Percentiles rank a stretch among this genome's conserved stretches.
Conservation (phyloP, 192 early-diverging fungal genomes). For the Podila horticola region DNA sequence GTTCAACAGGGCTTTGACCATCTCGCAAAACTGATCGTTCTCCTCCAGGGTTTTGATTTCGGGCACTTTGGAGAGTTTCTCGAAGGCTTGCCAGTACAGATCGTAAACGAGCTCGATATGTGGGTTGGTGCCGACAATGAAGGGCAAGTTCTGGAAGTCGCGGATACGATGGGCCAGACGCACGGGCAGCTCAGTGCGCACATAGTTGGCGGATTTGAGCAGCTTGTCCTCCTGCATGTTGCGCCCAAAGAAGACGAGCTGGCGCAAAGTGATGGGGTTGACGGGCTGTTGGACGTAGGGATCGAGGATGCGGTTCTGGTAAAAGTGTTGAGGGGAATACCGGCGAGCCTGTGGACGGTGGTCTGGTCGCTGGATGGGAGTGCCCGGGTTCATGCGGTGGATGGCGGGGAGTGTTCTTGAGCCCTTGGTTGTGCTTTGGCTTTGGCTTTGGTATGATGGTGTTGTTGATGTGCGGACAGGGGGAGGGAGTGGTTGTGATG, state of each 20-base stretch:
- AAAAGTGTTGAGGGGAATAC: constrained; percentile 68
- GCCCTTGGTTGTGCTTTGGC: too few species aligned
- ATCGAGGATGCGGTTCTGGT: constrained; percentile 88
- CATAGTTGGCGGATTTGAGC: constrained; percentile 85
- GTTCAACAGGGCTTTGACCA: constrained; percentile 71
- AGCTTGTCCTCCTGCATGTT: constrained; percentile 84
- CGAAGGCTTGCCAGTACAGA: constrained; percentile 89
- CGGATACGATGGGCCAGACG: constrained; percentile 88
- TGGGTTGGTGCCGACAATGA: constrained; percentile 97
- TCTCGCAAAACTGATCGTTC: constrained; percentile 76
- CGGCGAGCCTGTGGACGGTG: not conserved
- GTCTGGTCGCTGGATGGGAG: not conserved
- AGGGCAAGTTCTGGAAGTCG: constrained; percentile 90
- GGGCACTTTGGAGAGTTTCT: constrained; percentile 69
- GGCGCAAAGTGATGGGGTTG: constrained; percentile 84
- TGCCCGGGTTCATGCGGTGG: constrained; percentile 2
- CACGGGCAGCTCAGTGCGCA: constrained; percentile 85
- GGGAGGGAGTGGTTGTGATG: not conserved
- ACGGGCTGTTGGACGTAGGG: constrained; percentile 78
- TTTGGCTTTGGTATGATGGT: not conserved
- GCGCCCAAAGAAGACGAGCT: constrained; percentile 89
- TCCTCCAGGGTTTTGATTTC: constrained; percentile 80
- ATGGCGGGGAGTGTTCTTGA: not conserved
- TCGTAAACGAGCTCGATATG: constrained; percentile 86
- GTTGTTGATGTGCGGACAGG: not conserved